Base-by-base conservation (phyloP, 2,329 filamentous ascomycete genomes). In the Pseudogymnoascus sp. region DNA sequence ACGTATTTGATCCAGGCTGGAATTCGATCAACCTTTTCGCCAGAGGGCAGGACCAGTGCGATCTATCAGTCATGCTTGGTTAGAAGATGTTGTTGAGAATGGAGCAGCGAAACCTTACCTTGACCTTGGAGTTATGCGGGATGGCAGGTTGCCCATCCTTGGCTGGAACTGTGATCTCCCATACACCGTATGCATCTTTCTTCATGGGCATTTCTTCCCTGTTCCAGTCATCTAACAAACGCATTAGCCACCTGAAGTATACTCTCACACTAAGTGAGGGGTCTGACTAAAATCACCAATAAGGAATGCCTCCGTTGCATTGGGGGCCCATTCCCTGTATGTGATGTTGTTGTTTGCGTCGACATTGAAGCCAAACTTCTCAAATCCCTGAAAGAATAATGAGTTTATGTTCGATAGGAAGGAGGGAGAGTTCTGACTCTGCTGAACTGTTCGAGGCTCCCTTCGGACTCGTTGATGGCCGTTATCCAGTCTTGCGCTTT, bases 1-100 rank as follows among this genome's bases (percentile, higher is more conserved):
- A 97, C 94, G 70, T 96, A 91, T 73, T 88, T 96, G 78, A 97
- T 97, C 94, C 94, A 99, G 29, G 92, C 90, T 26, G 94, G 94
- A 60, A 99, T 78, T 67, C 93, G 86, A 76, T 97, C 93, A 68
- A 93, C 85, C 67, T 87, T 84, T 72, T 94, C 88, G 63, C 92
- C 90, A 37, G 79, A 85, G 10, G 90, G 90, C 8, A 90, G 82
- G 58, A 89, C 84, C 74, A 99, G 83, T 7, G 92, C 90, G 65
- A 96, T 90, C 91, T 95, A 67, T 5, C 11, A 4, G 5, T 21
- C 24, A 62, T 13, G 29, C 50, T 67, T 58, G 69, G 65, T 61
- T 62, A 63, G 29, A 36, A 54, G n/a, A 40, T 29, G 39, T 13
- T 7, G 3, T 39, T 5, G 50, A 5, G 9, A 40, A 7, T 1